A percentile compares a stretch with the other conserved stretches of the same genome.
phyloP scores from a whole-genome alignment of 352 stramenopile genomes.

The Thraustochytrium striatum region DNA sequence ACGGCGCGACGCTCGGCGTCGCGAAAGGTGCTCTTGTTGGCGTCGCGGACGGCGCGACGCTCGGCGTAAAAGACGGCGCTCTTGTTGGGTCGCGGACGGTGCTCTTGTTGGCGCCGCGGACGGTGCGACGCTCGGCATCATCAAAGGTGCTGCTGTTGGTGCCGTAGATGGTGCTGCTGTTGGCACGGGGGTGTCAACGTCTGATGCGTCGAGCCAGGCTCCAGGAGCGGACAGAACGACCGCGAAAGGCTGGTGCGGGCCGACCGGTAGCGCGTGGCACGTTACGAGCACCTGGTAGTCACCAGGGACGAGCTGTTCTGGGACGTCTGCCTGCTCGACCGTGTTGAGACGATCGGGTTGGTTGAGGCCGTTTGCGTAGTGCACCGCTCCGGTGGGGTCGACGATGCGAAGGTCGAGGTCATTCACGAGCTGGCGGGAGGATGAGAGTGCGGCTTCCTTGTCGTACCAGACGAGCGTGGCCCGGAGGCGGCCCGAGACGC shows the following conservation, averaged over 20 bases:
- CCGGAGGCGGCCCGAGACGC: neutral
- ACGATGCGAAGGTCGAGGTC: neutral
- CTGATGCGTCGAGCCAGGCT: no score
- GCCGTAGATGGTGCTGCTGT: no score
- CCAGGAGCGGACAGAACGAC: neutral
- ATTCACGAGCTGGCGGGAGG: neutral
- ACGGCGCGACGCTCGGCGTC: no score
- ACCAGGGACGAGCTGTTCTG: neutral
- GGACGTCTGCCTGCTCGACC: neutral
- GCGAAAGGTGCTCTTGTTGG: no score
- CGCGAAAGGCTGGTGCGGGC: neutral
- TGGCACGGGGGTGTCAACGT: no score
- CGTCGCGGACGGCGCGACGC: no score
- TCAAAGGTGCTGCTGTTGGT: no score
- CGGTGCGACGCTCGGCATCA: no score
- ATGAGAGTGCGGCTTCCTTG: neutral
- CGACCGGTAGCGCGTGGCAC: neutral
- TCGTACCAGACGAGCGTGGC: neutral
- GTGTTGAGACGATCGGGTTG: neutral
- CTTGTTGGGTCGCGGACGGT: no score
- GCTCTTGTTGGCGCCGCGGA: no score
- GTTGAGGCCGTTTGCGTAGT: neutral
- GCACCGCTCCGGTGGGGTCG: no score
- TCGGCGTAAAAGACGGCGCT: no score
- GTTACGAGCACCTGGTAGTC: neutral